These are phyloP conservation scores for Ogataea polymorpha DNA, from an alignment of 805 yeast genomes.

Conservation along the genomic window DNA sequence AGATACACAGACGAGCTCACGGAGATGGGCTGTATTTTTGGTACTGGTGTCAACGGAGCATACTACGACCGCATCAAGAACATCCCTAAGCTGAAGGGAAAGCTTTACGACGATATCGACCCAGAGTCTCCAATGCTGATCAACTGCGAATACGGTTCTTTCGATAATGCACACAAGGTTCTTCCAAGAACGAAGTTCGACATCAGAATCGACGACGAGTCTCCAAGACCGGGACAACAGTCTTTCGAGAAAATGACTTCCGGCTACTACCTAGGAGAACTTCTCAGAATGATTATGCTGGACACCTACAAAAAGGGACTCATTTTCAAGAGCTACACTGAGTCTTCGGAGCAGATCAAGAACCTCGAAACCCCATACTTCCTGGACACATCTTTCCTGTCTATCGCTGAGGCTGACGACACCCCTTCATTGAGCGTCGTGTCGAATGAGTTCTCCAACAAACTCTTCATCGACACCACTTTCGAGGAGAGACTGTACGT, in stretches of 20 bases:
- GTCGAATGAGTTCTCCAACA: constrained; percentile 57
- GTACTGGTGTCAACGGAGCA: constrained; percentile 98
- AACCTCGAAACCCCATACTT: constrained; percentile 64
- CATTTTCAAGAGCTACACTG: constrained; percentile 55
- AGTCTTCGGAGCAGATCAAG: constrained; percentile 52
- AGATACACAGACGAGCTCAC: constrained; percentile 88
- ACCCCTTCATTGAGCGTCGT: constrained; percentile 80
- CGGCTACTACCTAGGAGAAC: constrained; percentile 94
- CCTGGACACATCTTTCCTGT: constrained; percentile 87
- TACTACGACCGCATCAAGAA: constrained; percentile 76
- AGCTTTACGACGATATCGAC: constrained; percentile 61
- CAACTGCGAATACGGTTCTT: constrained; percentile 98
- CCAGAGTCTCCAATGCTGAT: constrained; percentile 82
- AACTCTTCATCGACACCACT: constrained; percentile 65
- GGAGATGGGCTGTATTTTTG: constrained; percentile 95
- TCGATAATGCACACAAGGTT: constrained; percentile 84
- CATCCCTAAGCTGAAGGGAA: constrained; percentile 84
- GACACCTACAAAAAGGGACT: constrained; percentile 67
- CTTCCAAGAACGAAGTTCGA: constrained; percentile 93
- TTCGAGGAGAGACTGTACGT: constrained; percentile 79
- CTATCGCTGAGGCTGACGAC: constrained; percentile 86
- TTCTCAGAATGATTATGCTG: constrained; percentile 74
- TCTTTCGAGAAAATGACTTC: constrained; percentile 97
- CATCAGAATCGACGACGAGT: constrained; percentile 71
- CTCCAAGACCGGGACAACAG: constrained; percentile 98